Evolutionary conservation across 164 flowering plant species (phyloP), one percentile per base, ranked within the genome.

Genomic region (Kalanchoe fedtschenkoi): DNA sequence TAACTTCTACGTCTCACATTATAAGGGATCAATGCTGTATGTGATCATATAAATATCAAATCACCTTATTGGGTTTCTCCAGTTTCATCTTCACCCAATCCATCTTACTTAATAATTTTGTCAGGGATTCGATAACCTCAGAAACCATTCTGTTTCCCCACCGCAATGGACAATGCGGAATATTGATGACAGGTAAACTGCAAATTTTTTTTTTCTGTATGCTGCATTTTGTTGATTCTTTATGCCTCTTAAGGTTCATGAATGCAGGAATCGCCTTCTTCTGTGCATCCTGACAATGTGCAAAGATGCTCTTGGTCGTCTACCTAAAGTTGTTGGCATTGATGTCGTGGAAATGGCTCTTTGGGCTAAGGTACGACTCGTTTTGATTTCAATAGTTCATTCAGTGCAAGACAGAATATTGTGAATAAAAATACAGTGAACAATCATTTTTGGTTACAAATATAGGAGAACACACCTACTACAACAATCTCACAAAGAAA

Each of bases 281-380:
- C 63, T 86, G 43, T 82, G 87, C 73, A 86, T 91, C 53, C 74
- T 95, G 67, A 91, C 84, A 69, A 74, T 84, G 38, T 87, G 91
- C 78, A 87, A 85, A 70, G 99, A 95, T 72, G 72, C 85, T 19
- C 61, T 95, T 63, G 93, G 93, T 38, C 91, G 72, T 58, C 83
- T 91, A 66, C 99, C 99, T 7, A 95, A 89, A 77, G 93, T 95
- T 60, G 93, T 91, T 67, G 99, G 99, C 51, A 83, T 95, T 55
- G 99, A 95, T 83, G 79, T 95, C 26, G 99, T 95, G 74, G 99
- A 95, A 83, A 86, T 95, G 97, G 99, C 99, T 73, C 93, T 95
- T 70, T 95, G 99, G 99, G 99, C 97, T 44, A 95, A 95, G 99
- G 99, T 91, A 69, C 57, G 44, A 47, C 30, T 7, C 24, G 30